phyloP scores from a whole-genome alignment of 2,329 filamentous ascomycete genomes.

The Colletotrichum brevisporum region DNA sequence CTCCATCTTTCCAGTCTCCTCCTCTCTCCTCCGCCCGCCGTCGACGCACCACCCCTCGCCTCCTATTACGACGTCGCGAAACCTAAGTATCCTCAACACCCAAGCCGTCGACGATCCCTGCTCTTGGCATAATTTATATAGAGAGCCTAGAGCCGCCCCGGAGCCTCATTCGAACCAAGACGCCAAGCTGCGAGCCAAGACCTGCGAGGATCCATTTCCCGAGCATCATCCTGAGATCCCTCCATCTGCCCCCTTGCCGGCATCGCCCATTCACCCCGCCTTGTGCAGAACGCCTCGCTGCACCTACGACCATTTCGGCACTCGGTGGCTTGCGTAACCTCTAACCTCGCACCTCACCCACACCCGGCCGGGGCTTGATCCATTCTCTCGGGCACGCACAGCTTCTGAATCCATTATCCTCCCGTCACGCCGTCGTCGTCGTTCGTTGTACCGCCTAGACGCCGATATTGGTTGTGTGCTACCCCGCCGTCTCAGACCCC shows the following conservation, averaged over 20 bases:
- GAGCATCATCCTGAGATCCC: not conserved
- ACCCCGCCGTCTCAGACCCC: not conserved
- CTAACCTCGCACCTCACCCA: not conserved
- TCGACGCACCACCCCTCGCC: conserved; percentile 7
- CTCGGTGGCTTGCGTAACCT: not conserved
- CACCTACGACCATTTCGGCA: conserved; percentile 20
- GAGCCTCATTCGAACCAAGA: conserved; percentile 29
- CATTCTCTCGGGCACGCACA: conserved; percentile 17
- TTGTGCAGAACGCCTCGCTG: not conserved
- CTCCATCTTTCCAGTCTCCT: not conserved
- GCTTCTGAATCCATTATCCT: not conserved
- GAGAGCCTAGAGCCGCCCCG: conserved; percentile 16
- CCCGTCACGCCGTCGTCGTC: not conserved
- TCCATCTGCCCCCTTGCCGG: not conserved
- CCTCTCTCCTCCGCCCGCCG: conserved; percentile 5
- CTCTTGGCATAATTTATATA: conserved; percentile 34
- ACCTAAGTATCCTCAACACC: not conserved
- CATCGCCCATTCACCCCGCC: not conserved
- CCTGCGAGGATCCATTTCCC: conserved; percentile 20
- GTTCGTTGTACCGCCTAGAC: not conserved
- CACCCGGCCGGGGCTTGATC: conserved; percentile 8
- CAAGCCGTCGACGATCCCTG: conserved; percentile 1
- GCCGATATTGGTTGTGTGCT: conserved; percentile 6
- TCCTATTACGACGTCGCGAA: not conserved
- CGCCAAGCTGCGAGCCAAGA: conserved; percentile 40